Evolutionary conservation across 2,329 filamentous ascomycete species (phyloP), one percentile per base, ranked within the genome.

Genomic region (Alternaria sp.): DNA sequence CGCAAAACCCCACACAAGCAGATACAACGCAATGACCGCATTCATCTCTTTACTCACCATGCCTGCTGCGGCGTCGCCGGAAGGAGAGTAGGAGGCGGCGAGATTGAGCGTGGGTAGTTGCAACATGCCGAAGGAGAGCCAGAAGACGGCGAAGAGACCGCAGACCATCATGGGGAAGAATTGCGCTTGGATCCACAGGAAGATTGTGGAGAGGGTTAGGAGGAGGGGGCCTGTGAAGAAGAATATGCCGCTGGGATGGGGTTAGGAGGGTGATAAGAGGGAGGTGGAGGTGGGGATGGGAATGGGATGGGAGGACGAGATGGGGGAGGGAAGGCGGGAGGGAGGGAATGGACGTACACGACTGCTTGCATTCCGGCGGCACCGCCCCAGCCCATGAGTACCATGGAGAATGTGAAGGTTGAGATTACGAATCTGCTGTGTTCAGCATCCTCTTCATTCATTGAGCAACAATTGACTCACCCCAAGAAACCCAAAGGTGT

Each of bases 1-100:
- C 10, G 83, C 84, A 45, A 86, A 86, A 0, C 84, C 85, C 84
- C 85, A 87, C 5, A 86, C 82, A 6, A 86, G 75, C 5, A 86
- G 75, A 67, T 86, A 86, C 5, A 87, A 67, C 0, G 79, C 85
- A 25, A 87, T 77, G 2, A 80, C 82, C 0, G 83, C 78, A 62
- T 86, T 87, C 76, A 82, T 86, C 55, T 82, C 83, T 12, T 80
- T 74, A 0, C 81, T 82, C 0, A 76, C 69, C 2, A 78, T 72
- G 0, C 84, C 84, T 10, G 82, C 82, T 7, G 84, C 82, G 23
- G 84, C 82, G 20, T 75, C 74, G 0, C 78, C 74, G 1, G 81
- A 82, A 1, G 82, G 72, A 11, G 74, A 75, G 63, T 85, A 87
- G 2, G 82, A 77, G 0, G 77, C 71, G 2, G 81, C 82, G 3